Conservation (phyloP, 345 rosid genomes). For the Ceriops decandra region DNA sequence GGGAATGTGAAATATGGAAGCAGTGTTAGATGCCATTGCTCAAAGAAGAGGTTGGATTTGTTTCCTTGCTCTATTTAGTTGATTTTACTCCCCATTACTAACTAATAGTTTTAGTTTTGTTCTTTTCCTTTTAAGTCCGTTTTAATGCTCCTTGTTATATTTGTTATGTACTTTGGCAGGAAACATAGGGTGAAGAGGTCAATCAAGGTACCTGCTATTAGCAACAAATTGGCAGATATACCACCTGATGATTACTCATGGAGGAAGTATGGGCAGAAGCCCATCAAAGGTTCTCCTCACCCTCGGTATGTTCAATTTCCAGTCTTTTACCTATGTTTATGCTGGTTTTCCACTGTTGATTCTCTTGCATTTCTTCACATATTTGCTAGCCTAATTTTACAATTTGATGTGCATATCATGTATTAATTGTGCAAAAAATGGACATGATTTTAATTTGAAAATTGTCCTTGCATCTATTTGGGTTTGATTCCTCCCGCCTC, state of each 20-base stretch:
- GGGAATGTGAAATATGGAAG: conserved; percentile 68
- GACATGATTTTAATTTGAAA: neutral
- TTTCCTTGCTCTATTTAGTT: neutral
- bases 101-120: neutral
- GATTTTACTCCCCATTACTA: neutral
- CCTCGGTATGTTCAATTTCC: conserved; percentile 47
- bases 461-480: no score
- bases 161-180: conserved; percentile 36
- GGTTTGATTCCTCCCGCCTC: no score
- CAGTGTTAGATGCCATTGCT: conserved; percentile 66
- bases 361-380: neutral
- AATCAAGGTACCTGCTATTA: conserved; percentile 76
- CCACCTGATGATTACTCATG: conserved; percentile 82
- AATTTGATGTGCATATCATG: conserved; percentile 1
- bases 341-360: neutral
- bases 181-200: conserved; percentile 71
- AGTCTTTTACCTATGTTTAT: neutral
- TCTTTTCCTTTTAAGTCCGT: neutral
- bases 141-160: conserved; percentile 8
- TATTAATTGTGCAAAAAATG: neutral
- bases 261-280: conserved; percentile 86
- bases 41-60: conserved; percentile 62
- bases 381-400: conserved; percentile 1
- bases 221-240: conserved; percentile 79
- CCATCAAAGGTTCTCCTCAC: conserved; percentile 83